A percentile compares a stretch with the other conserved stretches of the same genome.
Evolutionary conservation across 257 asterid genomes (phyloP).

Genomic region (Gentiana dahurica): DNA sequence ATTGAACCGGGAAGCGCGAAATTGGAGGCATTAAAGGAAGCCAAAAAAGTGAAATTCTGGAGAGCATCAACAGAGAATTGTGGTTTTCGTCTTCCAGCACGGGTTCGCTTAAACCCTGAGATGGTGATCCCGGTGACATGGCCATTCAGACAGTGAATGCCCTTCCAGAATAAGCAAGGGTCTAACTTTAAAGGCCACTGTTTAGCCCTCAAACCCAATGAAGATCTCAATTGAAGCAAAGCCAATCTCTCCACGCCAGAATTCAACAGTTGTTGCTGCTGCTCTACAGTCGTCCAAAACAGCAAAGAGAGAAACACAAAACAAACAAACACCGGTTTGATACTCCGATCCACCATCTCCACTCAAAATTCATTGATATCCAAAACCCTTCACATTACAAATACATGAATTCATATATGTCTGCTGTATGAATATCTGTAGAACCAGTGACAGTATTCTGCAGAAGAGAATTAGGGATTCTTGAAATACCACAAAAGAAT

Average conservation of each 20-base stretch:
- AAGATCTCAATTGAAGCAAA: slow-evolving; percentile 44
- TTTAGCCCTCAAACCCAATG: slow-evolving; percentile 49
- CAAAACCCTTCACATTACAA: slow-evolving; percentile 24
- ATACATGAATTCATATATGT: slow-evolving; percentile 13
- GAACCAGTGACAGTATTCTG: too few species aligned
- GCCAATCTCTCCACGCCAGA: slow-evolving; percentile 39
- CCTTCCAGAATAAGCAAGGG: slow-evolving; percentile 68
- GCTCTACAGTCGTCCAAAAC: slow-evolving; percentile 35
- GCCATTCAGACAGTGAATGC: slow-evolving; percentile 44
- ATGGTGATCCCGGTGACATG: slow-evolving; percentile 31
- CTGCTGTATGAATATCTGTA: not conserved
- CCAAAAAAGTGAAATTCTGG: slow-evolving; percentile 23
- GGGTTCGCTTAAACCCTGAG: slow-evolving; percentile 39
- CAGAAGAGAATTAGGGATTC: too few species aligned
- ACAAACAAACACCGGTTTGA: slow-evolving; percentile 21
- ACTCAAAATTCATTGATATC: slow-evolving; percentile 55
- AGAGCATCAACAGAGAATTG: slow-evolving; percentile 48
- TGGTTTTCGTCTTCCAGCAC: slow-evolving; percentile 24
- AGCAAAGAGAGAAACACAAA: slow-evolving; percentile 31
- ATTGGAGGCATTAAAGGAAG: slow-evolving; percentile 47
- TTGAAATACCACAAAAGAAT: too few species aligned
- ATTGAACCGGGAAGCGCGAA: slow-evolving; percentile 48
- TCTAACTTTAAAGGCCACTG: slow-evolving; percentile 48
- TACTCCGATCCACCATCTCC: slow-evolving; percentile 59
- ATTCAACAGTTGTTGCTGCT: slow-evolving; percentile 38